Evolutionary conservation across 2,329 filamentous ascomycete species (phyloP).

Genomic region (Cladophialophora bantiana): DNA sequence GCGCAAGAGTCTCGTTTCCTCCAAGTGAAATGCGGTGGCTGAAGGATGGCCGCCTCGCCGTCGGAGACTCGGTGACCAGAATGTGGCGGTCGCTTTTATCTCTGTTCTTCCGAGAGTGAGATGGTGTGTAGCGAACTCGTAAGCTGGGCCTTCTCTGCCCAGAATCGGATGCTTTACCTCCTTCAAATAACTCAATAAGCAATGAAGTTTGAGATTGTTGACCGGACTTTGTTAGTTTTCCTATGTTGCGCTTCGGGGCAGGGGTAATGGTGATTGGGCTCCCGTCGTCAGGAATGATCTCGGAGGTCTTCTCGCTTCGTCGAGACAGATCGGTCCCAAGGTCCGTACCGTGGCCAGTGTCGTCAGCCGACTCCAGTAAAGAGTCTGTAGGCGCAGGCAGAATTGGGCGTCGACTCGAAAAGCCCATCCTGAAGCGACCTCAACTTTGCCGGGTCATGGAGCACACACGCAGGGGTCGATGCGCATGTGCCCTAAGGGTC

Average conservation of each 20-base stretch:
- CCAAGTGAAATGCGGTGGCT: slow-evolving; percentile 71
- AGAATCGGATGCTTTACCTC: slow-evolving; percentile 65
- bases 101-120: slow-evolving; percentile 62
- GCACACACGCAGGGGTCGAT: slow-evolving; percentile 19
- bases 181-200: slow-evolving; percentile 94
- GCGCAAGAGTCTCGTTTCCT: slow-evolving; percentile 45
- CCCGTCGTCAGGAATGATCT: slow-evolving; percentile 60
- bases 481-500: slow-evolving; percentile 22
- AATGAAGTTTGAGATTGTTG: slow-evolving; percentile 83
- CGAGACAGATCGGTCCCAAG: slow-evolving; percentile 57
- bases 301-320: slow-evolving; percentile 58
- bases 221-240: slow-evolving; percentile 60
- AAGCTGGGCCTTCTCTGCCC: slow-evolving; percentile 80
- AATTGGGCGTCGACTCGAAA: slow-evolving; percentile 56
- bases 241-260: slow-evolving; percentile 68
- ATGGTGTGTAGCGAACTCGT: slow-evolving; percentile 79
- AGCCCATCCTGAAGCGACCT: slow-evolving; percentile 52
- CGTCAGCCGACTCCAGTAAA: slow-evolving; percentile 49
- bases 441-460: slow-evolving; percentile 27
- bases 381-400: slow-evolving; percentile 60
- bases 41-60: slow-evolving; percentile 73
- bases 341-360: slow-evolving; percentile 53
- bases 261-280: slow-evolving; percentile 92
- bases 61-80: slow-evolving; percentile 82
- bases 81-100: slow-evolving; percentile 71